phyloP scores from a whole-genome alignment of 148 eudicot species.

The Persicaria tinctoria region DNA sequence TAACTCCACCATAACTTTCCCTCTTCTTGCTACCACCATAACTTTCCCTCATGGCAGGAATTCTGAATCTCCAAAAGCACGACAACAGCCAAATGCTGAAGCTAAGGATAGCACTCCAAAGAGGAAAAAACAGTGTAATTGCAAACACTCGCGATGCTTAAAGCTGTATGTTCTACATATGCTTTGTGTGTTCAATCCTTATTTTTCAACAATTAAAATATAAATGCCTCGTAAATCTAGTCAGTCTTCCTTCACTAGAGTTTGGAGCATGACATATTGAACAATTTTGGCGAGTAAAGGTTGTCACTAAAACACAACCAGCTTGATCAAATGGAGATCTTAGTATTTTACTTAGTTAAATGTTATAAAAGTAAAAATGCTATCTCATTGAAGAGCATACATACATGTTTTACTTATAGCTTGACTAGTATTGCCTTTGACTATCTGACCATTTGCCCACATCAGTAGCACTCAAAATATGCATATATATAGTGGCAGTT shows the following conservation, averaged over 20 bases:
- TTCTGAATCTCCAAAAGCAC: constrained; percentile 77
- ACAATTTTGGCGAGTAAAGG: background rate
- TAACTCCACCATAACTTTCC: no score
- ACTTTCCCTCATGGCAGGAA: constrained; percentile 33
- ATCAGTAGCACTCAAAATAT: background rate
- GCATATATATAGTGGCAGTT: background rate
- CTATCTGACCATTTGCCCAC: background rate
- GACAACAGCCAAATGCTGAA: constrained; percentile 56
- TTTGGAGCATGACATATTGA: background rate
- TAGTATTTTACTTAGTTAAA: background rate
- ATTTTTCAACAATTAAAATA: background rate
- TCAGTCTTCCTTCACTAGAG: background rate
- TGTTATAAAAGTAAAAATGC: background rate
- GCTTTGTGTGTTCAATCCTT: background rate
- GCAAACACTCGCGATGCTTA: constrained; percentile 92
- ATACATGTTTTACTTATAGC: background rate
- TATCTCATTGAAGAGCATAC: background rate
- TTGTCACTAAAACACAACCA: background rate
- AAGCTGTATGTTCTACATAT: constrained; percentile 63
- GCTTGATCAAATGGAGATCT: background rate
- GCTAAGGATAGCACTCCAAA: constrained; percentile 90
- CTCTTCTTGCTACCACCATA: no score
- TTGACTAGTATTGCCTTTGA: background rate
- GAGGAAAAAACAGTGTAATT: constrained; percentile 94
- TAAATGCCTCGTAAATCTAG: background rate